Base-by-base conservation (phyloP, 495 filamentous ascomycete species). In the Xylaria telfairii region DNA sequence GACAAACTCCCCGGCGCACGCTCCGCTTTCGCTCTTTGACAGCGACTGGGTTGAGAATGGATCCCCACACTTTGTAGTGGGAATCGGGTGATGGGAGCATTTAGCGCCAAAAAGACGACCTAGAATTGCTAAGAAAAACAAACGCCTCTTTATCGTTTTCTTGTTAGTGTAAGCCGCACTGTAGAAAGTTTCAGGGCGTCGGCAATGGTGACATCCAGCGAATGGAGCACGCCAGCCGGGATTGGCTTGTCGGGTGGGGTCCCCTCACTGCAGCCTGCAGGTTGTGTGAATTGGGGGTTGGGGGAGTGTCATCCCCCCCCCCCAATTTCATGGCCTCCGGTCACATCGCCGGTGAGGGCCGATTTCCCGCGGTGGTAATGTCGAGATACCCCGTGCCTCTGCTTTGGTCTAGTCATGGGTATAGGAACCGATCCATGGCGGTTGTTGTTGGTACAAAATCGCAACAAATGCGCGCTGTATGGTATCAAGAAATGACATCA, bases 151-250 rank as follows among this genome's bases (percentile, higher is more conserved):
- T 51, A 1, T n/a, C n/a, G 19, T 51, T 24, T 65, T 51, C 62
- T 19, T 17, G 28, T 65, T 19, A 26, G 28, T 65, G 46, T 26
- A 37, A 37, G 9, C 19, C 30, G 28, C 62, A 46, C 62, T 65
- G 46, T 51, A 37, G 41, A 32, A 51, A 49, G 19, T 46, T 19
- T 19, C 8, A 4, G 41, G 24, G 28, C 17, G 62, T 37, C 39
- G 44, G 9, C 32, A 15, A 32, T 62, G 24, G 67, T 51, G 67
- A 44, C 56, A 69, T 69, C 42, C 46, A 54, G 61, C 12, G 44
- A 69, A 61, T 61, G 44, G 53, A 69, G 67, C 67, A 62, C 67
- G 65, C 32, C 21, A 56, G 51, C n/a, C 30, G 19, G 34, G 53
- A 51, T 53, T 26, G 57, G 30, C 21, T 51, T 37, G 39, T 21